Base-by-base conservation (phyloP, 768 basidiomycete genomes). In the Cyathus striatus region DNA sequence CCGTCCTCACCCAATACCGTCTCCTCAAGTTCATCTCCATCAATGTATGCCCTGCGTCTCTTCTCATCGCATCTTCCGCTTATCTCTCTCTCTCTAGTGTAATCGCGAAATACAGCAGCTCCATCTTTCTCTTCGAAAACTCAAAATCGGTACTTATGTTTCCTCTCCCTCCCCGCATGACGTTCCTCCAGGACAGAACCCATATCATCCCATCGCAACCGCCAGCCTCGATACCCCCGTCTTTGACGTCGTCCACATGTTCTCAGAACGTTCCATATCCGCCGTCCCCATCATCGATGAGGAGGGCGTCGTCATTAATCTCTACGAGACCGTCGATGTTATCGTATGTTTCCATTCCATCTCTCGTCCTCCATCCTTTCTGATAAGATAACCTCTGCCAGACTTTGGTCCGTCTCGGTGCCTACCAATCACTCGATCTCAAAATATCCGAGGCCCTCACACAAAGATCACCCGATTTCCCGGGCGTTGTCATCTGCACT, bases 301-400 rank as follows among this genome's bases (percentile, higher is more conserved):
- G 45, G 78, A 91, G 6, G 95, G 95, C 6, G 77, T 93, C 41
- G 96, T 99, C 32, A 76, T 98, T 50, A 94, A 99, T 59, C 65
- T 99, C 38, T 99, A 97, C 59, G 96, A 99, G 65, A 97, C 96
- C 4, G 96, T 99, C 18, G 96, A 99, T 70, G 95, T 99, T 39
- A 95, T 98, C 48, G 94, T 96, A 63, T 55, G 85, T 73, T 17
- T 47, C 62, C 41, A 41, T 46, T 46, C 33, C 20, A 23, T 23
- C 18, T 27, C n/a, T 36, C 39, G 17, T 27, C 10, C n/a, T n/a
- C n/a, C 41, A 38, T n/a, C 34, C 13, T 22, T 40, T 32, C 26
- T 45, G 17, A 18, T 18, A 40, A 49, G 38, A 33, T 24, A 36
- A n/a, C 35, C 37, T 50, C 44, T 32, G n/a, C 18, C 57, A 98